Percentiles rank a stretch among this genome's conserved stretches.
phyloP scores from a whole-genome alignment of 176 grass and related monocot species.

The Zoysia pacifica region DNA sequence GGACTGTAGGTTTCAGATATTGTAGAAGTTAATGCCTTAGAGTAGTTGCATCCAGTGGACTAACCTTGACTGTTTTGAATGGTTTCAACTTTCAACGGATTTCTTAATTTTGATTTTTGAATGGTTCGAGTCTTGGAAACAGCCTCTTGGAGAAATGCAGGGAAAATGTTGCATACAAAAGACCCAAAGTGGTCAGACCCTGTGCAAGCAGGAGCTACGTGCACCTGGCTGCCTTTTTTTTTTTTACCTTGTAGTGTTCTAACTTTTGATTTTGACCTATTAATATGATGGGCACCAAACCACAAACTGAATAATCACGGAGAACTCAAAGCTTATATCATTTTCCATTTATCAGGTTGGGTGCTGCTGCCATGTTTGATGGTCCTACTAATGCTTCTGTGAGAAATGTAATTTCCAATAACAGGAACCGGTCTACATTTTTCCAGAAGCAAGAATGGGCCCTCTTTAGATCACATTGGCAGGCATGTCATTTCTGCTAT shows the following conservation, averaged over 20 bases:
- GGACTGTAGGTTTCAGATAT: slow-evolving; percentile 1
- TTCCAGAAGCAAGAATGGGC: slow-evolving; percentile 84
- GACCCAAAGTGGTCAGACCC: too few relatives aligned
- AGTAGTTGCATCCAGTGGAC: slow-evolving; percentile 7
- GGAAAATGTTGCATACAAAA: too few relatives aligned
- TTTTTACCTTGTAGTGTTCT: not conserved
- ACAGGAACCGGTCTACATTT: slow-evolving; percentile 44
- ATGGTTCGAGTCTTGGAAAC: too few relatives aligned
- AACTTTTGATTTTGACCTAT: not conserved
- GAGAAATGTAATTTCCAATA: slow-evolving; percentile 35
- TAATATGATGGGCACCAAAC: not conserved
- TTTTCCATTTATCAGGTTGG: slow-evolving; percentile 62
- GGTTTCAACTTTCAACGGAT: not conserved
- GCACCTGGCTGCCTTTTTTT: too few relatives aligned
- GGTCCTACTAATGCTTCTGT: slow-evolving; percentile 41
- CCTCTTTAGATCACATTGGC: slow-evolving; percentile 91
- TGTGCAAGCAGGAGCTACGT: too few relatives aligned
- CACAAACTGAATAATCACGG: not conserved
- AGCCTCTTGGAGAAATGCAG: too few relatives aligned
- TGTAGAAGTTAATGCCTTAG: not conserved
- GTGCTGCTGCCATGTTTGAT: slow-evolving; percentile 42
- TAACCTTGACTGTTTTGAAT: slow-evolving; percentile 3
- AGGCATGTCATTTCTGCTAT: slow-evolving; percentile 49
- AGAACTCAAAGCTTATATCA: slow-evolving; percentile 27
- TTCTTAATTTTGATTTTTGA: not conserved